These are phyloP conservation scores for Ascosphaera apis DNA, from an alignment of 2,329 filamentous ascomycete species.

Conservation along the genomic window DNA sequence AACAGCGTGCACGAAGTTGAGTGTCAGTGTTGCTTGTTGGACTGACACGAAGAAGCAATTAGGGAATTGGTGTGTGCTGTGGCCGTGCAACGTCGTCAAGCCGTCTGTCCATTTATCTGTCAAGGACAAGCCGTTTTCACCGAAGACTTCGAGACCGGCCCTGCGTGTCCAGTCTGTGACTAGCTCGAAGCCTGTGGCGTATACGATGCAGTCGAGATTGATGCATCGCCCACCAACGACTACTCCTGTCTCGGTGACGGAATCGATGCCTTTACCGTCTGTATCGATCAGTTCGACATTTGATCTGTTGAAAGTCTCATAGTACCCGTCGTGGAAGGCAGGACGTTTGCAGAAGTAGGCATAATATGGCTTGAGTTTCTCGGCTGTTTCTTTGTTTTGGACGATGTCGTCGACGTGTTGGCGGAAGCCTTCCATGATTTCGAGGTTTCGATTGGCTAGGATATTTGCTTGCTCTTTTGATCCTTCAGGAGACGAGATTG, in stretches of 20 bases:
- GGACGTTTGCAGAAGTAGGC: slow-evolving; percentile 40
- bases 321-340: slow-evolving; percentile 33
- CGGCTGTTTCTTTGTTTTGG: slow-evolving; percentile 27
- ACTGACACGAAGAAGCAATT: slow-evolving; percentile 33
- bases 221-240: slow-evolving; percentile 26
- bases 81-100: slow-evolving; percentile 29
- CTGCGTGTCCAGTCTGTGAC: slow-evolving; percentile 8
- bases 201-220: slow-evolving; percentile 24
- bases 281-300: slow-evolving; percentile 40
- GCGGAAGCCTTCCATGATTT: slow-evolving; percentile 23
- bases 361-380: slow-evolving; percentile 35
- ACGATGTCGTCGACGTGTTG: slow-evolving; percentile 28
- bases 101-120: slow-evolving; percentile 25
- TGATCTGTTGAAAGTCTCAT: slow-evolving; percentile 32
- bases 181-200: slow-evolving; percentile 22
- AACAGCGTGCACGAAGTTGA: too few species aligned
- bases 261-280: slow-evolving; percentile 27
- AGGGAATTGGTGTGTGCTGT: slow-evolving; percentile 27
- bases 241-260: slow-evolving; percentile 24
- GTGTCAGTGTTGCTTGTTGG: too few species aligned
- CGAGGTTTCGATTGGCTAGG: slow-evolving; percentile 16
- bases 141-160: slow-evolving; percentile 18
- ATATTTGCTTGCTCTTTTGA: too few species aligned
- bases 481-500: background rate
- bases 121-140: slow-evolving; percentile 22